Base-by-base conservation (phyloP, 1,284 basidiomycete species). In the Boletellus deceptivus region DNA sequence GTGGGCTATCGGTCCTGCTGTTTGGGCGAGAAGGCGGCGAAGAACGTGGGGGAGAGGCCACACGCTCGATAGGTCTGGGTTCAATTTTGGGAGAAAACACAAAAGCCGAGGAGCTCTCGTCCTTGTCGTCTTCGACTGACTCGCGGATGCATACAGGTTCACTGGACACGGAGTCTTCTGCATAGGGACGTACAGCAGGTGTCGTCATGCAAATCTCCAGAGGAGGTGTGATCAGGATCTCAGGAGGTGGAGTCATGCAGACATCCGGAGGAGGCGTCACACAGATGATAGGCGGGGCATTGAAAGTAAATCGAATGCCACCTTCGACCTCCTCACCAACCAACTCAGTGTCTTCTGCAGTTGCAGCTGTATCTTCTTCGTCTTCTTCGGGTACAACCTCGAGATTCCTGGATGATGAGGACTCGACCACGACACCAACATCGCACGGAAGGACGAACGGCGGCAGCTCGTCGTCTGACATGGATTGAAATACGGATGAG, bases 281-380 rank as follows among this genome's bases (percentile, higher is more conserved):
- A 55, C 75, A 74, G 52, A 70, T 74, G 17, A 73, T 65, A 13
- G 69, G 65, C 46, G 84, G 82, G 13, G 79, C 77, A 7, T 78
- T 80, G 58, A 89, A 86, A 3, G 76, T 83, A 56, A 88, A 86
- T 56, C 76, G 82, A 62, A 89, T 85, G 11, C 86, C 86, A 14
- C 81, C 80, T 40, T 79, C 76, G 10, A 75, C 73, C 40, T 69
- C 72, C 50, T 81, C 76, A 14, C 75, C 75, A 16, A 75, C 62
- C 35, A 73, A 67, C 38, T 75, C 75, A 22, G 76, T 73, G 13
- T 76, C 75, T 25, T 74, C 69, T 17, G 69, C 70, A 36, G 53
- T 48, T 35, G 50, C 43, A 36, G 66, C 66, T 29, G 65, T 69
- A 14, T 74, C 72, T 20, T 74, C 72, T 50, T 75, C 72, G 13